Evolutionary conservation across 805 yeast species (phyloP).

Genomic region (Yamadazyma sp.): DNA sequence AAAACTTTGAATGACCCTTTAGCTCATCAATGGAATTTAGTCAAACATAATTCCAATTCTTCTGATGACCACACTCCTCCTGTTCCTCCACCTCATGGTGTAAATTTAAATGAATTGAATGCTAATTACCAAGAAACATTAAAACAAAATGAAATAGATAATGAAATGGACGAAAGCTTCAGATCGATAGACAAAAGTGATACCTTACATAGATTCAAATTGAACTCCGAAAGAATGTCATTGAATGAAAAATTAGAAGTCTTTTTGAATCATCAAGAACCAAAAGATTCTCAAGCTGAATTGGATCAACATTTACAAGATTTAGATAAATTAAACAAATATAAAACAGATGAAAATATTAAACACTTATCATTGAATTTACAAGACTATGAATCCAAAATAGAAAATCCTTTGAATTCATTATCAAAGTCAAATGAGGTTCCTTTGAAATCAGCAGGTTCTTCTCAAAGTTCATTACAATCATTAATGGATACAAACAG

Average conservation of each 20-base stretch:
- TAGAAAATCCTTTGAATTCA: slow-evolving; percentile 33
- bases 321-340: slow-evolving; percentile 22
- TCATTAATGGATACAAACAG: slow-evolving; percentile 30
- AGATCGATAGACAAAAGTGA: slow-evolving; percentile 5
- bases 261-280: slow-evolving; percentile 20
- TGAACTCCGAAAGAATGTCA: slow-evolving; percentile 28
- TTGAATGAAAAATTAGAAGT: slow-evolving; percentile 46
- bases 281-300: slow-evolving; percentile 19
- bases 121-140: slow-evolving; percentile 8
- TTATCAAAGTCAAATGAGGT: slow-evolving; percentile 24
- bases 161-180: slow-evolving; percentile 16
- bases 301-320: slow-evolving; percentile 35
- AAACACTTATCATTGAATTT: slow-evolving; percentile 32
- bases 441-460: slow-evolving; percentile 28
- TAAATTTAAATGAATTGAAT: slow-evolving; percentile 8
- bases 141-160: slow-evolving; percentile 5
- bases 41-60: slow-evolving; percentile 8
- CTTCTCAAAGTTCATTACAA: slow-evolving; percentile 41
- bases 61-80: slow-evolving; percentile 25
- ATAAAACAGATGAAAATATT: slow-evolving; percentile 31
- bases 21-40: slow-evolving; percentile 16
- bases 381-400: slow-evolving; percentile 15
- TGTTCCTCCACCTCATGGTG: slow-evolving; percentile 26
- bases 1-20: slow-evolving; percentile 20
- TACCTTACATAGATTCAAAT: slow-evolving; percentile 16